Evolutionary conservation across 2,329 filamentous ascomycete species (phyloP).

Genomic region (Erysiphe pulchra): DNA sequence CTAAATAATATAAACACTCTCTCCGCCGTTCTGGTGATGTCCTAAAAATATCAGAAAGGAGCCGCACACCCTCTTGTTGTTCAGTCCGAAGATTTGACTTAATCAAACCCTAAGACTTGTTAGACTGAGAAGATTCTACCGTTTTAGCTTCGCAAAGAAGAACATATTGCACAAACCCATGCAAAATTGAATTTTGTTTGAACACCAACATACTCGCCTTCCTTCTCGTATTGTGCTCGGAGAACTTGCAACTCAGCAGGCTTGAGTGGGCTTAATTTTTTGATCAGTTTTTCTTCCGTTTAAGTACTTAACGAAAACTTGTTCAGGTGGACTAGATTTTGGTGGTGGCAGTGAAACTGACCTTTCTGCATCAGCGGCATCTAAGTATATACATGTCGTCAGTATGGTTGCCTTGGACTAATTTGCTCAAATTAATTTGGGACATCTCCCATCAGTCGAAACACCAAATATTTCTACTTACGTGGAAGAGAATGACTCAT

Average conservation of each 20-base stretch:
- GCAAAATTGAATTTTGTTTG: constrained; percentile 99
- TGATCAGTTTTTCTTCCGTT: not conserved
- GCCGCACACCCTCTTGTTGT: constrained; percentile 79
- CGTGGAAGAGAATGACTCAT: constrained; percentile 15
- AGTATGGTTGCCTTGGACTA: constrained; percentile 4
- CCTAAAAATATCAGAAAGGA: constrained; percentile 92
- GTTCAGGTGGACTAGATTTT: not conserved
- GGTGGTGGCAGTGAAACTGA: constrained; percentile 16
- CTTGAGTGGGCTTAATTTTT: constrained; percentile 47
- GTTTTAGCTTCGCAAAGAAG: not conserved
- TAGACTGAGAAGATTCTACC: constrained; percentile 1
- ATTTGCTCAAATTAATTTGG: no score
- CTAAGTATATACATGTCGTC: constrained; percentile 22
- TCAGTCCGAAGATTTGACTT: constrained; percentile 68
- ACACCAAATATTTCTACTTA: constrained; percentile 8
- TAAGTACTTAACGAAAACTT: not conserved
- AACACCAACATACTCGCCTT: constrained; percentile 86
- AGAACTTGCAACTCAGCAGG: constrained; percentile 80
- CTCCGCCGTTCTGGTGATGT: constrained; percentile 74
- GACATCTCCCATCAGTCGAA: no score
- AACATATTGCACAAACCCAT: constrained; percentile 37
- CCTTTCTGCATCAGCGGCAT: constrained; percentile 95
- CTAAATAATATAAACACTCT: constrained; percentile 96
- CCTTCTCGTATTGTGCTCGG: constrained; percentile 84
- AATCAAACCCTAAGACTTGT: constrained; percentile 48